These are phyloP conservation scores for Xylaria sp. DNA, from an alignment of 2,329 filamentous ascomycete genomes.

Conservation along the genomic window DNA sequence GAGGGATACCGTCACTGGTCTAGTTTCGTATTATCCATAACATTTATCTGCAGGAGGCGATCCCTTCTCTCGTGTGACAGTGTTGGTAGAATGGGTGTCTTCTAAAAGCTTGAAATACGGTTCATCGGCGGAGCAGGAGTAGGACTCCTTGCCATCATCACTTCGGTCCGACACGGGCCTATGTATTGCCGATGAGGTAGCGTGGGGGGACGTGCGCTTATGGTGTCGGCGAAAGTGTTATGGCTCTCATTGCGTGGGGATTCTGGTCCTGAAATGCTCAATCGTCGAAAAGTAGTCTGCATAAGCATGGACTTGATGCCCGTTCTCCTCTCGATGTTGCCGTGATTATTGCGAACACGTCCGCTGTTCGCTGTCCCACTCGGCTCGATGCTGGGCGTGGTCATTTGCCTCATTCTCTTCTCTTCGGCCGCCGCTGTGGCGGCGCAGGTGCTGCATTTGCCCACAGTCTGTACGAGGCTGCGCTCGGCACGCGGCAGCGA, in stretches of 20 bases:
- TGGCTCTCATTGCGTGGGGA: conserved; percentile 5
- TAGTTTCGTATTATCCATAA: neutral
- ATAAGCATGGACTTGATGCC: conserved; percentile 36
- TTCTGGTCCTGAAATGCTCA: conserved; percentile 5
- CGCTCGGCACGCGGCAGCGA: conserved; percentile 10
- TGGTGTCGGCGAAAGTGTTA: neutral
- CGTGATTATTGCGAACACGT: conserved; percentile 17
- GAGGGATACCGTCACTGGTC: neutral
- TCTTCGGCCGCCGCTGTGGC: conserved; percentile 43
- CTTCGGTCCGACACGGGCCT: conserved; percentile 29
- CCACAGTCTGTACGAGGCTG: conserved; percentile 43
- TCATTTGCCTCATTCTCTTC: conserved; percentile 29
- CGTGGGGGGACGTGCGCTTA: neutral
- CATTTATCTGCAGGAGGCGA: neutral
- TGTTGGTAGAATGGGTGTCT: neutral
- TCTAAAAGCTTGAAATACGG: conserved; percentile 36
- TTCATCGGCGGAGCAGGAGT: conserved; percentile 40
- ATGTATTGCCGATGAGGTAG: conserved; percentile 12
- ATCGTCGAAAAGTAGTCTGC: conserved; percentile 35
- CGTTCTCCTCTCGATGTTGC: neutral
- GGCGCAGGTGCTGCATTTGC: conserved; percentile 45
- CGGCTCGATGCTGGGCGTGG: conserved; percentile 4
- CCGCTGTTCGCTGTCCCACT: neutral
- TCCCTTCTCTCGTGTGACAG: neutral
- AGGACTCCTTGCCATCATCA: conserved; percentile 31